These are phyloP conservation scores for Gracilariopsis chorda DNA, from an alignment of 23 red algal species.

Conservation along the genomic window DNA sequence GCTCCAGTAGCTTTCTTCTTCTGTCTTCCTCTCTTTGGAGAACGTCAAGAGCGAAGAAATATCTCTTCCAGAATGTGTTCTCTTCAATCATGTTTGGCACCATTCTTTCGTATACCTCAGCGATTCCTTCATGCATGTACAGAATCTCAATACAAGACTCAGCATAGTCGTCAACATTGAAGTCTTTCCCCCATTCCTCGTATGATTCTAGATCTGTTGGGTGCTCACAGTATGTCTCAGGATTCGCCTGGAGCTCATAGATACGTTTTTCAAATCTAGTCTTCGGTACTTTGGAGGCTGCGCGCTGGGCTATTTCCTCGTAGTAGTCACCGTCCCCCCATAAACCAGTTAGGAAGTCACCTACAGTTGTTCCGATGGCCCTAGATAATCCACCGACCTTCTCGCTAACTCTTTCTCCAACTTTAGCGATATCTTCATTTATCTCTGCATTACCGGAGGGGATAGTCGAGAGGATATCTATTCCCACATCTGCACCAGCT, in stretches of 20 bases:
- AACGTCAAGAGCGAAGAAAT: constrained; percentile 51
- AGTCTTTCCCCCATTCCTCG: constrained; percentile 47
- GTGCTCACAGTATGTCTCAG: constrained; percentile 60
- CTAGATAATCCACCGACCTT: background rate
- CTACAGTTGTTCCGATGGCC: constrained; percentile 59
- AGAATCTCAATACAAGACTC: constrained; percentile 47
- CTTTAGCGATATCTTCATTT: constrained; percentile 58
- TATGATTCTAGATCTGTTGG: constrained; percentile 43
- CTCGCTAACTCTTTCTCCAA: constrained; percentile 38
- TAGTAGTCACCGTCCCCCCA: constrained; percentile 28
- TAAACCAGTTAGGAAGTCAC: constrained; percentile 33
- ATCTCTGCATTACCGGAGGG: constrained; percentile 22
- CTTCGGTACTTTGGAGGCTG: constrained; percentile 5
- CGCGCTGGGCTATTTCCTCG: constrained; percentile 5
- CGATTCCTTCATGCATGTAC: constrained; percentile 31
- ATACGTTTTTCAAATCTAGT: constrained; percentile 64
- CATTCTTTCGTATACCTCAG: constrained; percentile 58
- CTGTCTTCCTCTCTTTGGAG: constrained; percentile 48
- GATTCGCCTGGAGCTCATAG: constrained; percentile 48
- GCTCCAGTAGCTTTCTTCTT: constrained; percentile 46
- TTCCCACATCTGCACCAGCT: constrained; percentile 10
- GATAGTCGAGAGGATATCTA: constrained; percentile 21
- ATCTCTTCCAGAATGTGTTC: constrained; percentile 66
- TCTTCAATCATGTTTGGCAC: constrained; percentile 61
- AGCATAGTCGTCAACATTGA: constrained; percentile 39